Evolutionary conservation across 805 yeast genomes (phyloP).

Genomic region (Metschnikowia similis): DNA sequence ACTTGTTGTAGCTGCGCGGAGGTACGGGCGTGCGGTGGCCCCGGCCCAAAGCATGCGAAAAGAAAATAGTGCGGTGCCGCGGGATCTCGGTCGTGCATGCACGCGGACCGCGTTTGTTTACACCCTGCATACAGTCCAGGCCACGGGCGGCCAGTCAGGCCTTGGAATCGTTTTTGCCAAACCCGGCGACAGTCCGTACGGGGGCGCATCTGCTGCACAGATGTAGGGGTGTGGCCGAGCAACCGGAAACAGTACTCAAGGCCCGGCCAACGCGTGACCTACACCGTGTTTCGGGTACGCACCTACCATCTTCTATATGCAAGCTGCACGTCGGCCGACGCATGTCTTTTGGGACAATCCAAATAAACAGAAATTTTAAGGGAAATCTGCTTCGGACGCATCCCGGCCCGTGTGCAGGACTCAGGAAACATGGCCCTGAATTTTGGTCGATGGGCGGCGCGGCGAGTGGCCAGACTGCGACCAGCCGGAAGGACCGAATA

Average conservation of each 20-base stretch:
- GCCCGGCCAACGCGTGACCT: background rate
- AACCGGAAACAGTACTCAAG: background rate
- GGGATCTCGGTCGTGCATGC: slow-evolving; percentile 4
- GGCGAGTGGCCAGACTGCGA: too few relatives aligned
- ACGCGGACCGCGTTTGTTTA: slow-evolving; percentile 17
- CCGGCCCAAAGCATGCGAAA: slow-evolving; percentile 11
- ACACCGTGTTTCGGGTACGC: slow-evolving; percentile 1
- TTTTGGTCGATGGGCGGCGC: too few relatives aligned
- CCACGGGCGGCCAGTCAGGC: too few relatives aligned
- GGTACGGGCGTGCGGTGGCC: background rate
- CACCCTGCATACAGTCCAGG: slow-evolving; percentile 1
- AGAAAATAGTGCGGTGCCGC: slow-evolving; percentile 10
- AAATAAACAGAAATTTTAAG: background rate
- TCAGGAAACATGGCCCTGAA: too few relatives aligned
- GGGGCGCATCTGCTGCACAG: too few relatives aligned
- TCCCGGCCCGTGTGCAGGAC: too few relatives aligned
- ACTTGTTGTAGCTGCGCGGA: background rate
- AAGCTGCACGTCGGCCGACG: background rate
- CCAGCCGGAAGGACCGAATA: too few relatives aligned
- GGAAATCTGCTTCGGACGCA: too few relatives aligned
- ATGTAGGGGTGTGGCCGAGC: background rate
- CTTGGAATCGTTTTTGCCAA: too few relatives aligned
- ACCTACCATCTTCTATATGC: background rate
- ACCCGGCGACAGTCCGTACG: too few relatives aligned
- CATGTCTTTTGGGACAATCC: background rate